Conservation (phyloP, 2,329 filamentous ascomycete genomes). For the Arthrobotrys pseudoclavata region DNA sequence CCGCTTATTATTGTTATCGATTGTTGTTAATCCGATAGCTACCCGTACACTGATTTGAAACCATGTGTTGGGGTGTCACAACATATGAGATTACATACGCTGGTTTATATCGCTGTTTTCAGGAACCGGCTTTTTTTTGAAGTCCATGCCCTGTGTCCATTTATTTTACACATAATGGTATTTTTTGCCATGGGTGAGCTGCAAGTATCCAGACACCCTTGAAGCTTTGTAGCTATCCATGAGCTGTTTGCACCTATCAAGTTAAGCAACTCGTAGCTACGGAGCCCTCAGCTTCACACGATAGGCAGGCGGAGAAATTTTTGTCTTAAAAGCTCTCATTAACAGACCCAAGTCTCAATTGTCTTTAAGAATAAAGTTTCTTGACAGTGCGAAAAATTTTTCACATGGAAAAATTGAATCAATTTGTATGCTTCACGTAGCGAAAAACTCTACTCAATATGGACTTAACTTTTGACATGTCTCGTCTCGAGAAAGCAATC, state of each 20-base stretch:
- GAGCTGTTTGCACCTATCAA: slow-evolving; percentile 41
- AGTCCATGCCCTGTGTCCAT: slow-evolving; percentile 25
- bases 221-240: slow-evolving; percentile 37
- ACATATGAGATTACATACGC: slow-evolving; percentile 24
- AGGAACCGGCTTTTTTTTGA: slow-evolving; percentile 42
- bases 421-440: slow-evolving; percentile 12
- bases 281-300: slow-evolving; percentile 11
- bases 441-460: slow-evolving; percentile 28
- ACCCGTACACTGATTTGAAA: slow-evolving; percentile 11
- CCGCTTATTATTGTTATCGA: slow-evolving; percentile 25
- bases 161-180: background rate
- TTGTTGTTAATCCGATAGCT: slow-evolving; percentile 27
- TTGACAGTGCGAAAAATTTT: slow-evolving; percentile 6
- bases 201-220: slow-evolving; percentile 35
- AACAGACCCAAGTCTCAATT: background rate
- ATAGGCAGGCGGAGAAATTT: slow-evolving; percentile 15
- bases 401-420: slow-evolving; percentile 19
- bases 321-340: slow-evolving; percentile 17
- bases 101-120: slow-evolving; percentile 45
- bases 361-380: slow-evolving; percentile 34
- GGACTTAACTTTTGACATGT: slow-evolving; percentile 25
- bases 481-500: slow-evolving; percentile 43
- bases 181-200: background rate
- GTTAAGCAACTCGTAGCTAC: slow-evolving; percentile 3
- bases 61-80: slow-evolving; percentile 45